Base-by-base conservation (phyloP, 257 asterid species). In the Petunia axillaris region DNA sequence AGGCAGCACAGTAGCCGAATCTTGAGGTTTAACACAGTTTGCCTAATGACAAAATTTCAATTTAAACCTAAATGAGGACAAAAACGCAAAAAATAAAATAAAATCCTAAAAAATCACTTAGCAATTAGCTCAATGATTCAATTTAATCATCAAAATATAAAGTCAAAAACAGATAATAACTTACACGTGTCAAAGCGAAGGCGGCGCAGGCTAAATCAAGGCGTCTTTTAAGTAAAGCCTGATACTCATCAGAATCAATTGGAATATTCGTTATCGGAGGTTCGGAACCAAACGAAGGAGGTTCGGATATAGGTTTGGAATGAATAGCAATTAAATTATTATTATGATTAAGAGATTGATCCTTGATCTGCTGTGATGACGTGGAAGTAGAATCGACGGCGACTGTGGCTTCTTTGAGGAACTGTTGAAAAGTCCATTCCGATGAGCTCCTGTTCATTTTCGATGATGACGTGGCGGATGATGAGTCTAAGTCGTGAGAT, bases 171-270 rank as follows among this genome's bases (percentile, higher is more conserved):
- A 38, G 9, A 39, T 15, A 5, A 52, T 48, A 75, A 9, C 68
- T 15, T 85, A 94, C 98, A 90, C 97, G 79, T 57, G 94, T 83
- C 89, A 92, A 86, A 78, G 98, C 98, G 67, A 93, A 90, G 88
- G 97, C 98, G 58, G 97, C 96, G 82, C 98, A 94, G n/a, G 96
- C 98, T 87, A 91, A 77, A 83, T 94, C 96, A 38, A 94, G 97
- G 65, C 87, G 93, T 83, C 90, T 91, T 90, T 89, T 91, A 35
- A 94, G 92, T 77, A 84, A 75, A 43, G 93, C 92, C 86, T 93
- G 98, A 55, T 89, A 86, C 82, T 87, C 92, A 52, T 87, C 88
- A 6, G 96, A 85, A 89, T 89, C 93, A 37, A 70, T 71, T 44
- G 90, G 92, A 60, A 88, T 58, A 85, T 76, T 84, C 6, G 82